Percentiles rank a stretch among this genome's conserved stretches.
phyloP scores from a whole-genome alignment of 192 early-diverging fungal species.

The Phlyctochytrium planicorne region DNA sequence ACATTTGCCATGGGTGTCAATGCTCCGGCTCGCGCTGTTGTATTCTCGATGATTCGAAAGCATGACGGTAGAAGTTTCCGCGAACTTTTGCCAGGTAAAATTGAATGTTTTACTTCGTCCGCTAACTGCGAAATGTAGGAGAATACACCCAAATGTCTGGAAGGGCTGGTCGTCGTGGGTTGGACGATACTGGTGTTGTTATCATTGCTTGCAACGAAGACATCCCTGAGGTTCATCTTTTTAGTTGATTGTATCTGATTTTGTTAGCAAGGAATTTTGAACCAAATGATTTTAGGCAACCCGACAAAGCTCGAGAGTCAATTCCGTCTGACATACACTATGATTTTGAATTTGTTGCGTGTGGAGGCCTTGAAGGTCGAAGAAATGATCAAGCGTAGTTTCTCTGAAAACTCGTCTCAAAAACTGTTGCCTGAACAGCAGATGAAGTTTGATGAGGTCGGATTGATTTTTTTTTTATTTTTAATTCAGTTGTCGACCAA shows the following conservation, averaged over 20 bases:
- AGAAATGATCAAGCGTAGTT: constrained; percentile 97
- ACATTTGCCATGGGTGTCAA: constrained; percentile 99
- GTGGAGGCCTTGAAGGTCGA: constrained; percentile 94
- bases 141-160: constrained; percentile 99
- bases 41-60: constrained; percentile 88
- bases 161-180: constrained; percentile 90
- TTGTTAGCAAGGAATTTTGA: constrained; percentile 40
- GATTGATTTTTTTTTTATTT: neutral
- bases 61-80: constrained; percentile 90
- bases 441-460: constrained; percentile 62
- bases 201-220: constrained; percentile 74
- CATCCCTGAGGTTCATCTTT: constrained; percentile 51
- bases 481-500: neutral
- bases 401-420: constrained; percentile 90
- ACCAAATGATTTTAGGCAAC: constrained; percentile 80
- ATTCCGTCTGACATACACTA: constrained; percentile 96
- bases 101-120: constrained; percentile 18
- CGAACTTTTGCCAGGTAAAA: constrained; percentile 79
- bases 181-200: constrained; percentile 89
- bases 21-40: constrained; percentile 91
- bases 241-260: neutral
- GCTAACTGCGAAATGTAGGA: constrained; percentile 42
- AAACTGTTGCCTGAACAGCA: constrained; percentile 82
- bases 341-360: constrained; percentile 95
- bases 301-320: constrained; percentile 91